Evolutionary conservation across 371 early-diverging fungal genomes (phyloP), one percentile per base, ranked within the genome.

Genomic region (Cokeromyces recurvatus): DNA sequence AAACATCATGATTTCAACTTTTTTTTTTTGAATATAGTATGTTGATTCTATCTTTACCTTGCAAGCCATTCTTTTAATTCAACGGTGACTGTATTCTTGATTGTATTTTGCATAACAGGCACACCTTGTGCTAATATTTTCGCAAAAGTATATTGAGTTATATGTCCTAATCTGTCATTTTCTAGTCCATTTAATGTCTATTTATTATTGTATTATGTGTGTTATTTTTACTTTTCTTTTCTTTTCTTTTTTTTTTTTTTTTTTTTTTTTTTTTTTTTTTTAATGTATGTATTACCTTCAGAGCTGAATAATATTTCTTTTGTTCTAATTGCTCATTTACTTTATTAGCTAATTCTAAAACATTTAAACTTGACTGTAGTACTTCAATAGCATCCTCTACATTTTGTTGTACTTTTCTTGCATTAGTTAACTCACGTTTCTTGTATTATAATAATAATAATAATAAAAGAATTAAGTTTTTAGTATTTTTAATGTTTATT

Each of bases 51-150:
- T n/a, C n/a, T n/a, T n/a, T n/a, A n/a, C n/a, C n/a, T n/a, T n/a
- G n/a, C n/a, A 27, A 94, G 75, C 98, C 98, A 98, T 56, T 91
- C 90, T 45, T 88, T 88, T 66, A 96, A 72, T 57, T 96, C 94
- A 11, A 77, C 66, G 11, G 87, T 77, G 2, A 97, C 94, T 2
- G 87, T 85, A 38, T 81, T 82, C 59, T 91, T 85, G 45, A 98
- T 84, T 27, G 76, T 79, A 19, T 86, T 78, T 61, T 91, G 88
- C 77, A 94, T 84, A 11, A 76, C 71, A 7, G 95, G 95, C 27
- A 97, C 79, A 49, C 90, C 85, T 43, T 87, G 82, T 57, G 75
- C 87, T 86, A 94, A 74, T 53, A 86, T 81, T 46, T 84, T 77
- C 5, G 90, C 79, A 69, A 92, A 91, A 32, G 79, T 79, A 61